Evolutionary conservation across 305 asterid species (phyloP), one percentile per base, ranked within the genome.

Genomic region (Nicotiana rustica): DNA sequence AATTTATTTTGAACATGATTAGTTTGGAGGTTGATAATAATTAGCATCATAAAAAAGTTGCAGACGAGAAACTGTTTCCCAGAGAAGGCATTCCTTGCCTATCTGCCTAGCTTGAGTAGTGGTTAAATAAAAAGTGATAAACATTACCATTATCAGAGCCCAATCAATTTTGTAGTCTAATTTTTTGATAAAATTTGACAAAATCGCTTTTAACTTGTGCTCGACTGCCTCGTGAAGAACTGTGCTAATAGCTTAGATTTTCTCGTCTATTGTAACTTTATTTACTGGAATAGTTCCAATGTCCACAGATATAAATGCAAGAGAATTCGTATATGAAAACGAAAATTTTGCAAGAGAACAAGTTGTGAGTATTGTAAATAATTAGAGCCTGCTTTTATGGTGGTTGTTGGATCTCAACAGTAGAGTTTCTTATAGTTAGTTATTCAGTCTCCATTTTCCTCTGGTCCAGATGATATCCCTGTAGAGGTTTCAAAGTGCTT

Each of bases 351-450:
- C 6, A 35, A 15, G 44, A 67, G 75, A 67, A 67, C 73, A 7
- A 66, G 73, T 66, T 33, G 73, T 67, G 75, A 35, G 10, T 33
- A 67, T 33, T 67, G 17, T 33, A 67, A 67, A 36, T 67, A 10
- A 13, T 6, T 31, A 67, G 33, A 67, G 47, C 47, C 73, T 31
- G 36, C 73, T 67, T 66, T 62, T 67, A 52, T 67, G 49, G 73
- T 8, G 17, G 21, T 12, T 15, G 73, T 31, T 67, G 73, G 73
- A 67, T 33, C 73, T 67, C 19, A 67, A 67, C 33, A 67, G 47
- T 67, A 14, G 21, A 67, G 21, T 31, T 67, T 67, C 47, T 67
- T 67, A 33, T 52, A 52, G 57, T 52, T 52, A 52, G 57, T 52
- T 52, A 52, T 52, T 52, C 59, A 52, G n/a, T 52, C 59, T 52